Base-by-base conservation (phyloP, 2,329 filamentous ascomycete species). In the Fusarium sp. region DNA sequence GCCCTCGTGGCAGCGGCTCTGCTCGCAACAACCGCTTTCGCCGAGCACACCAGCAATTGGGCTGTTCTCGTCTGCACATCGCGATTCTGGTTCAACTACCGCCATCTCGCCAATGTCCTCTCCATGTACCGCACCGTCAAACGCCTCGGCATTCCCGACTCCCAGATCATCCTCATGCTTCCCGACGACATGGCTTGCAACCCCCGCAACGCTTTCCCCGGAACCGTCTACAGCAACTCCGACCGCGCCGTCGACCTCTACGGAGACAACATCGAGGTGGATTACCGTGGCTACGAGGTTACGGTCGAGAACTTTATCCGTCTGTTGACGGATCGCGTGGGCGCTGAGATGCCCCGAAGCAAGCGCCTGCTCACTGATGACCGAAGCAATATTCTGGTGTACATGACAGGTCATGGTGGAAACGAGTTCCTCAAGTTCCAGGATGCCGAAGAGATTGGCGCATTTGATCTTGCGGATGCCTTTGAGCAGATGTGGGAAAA, bases 401-500 rank as follows among this genome's bases (percentile, higher is more conserved):
- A 99, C 81, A 99, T 99, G 95, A 99, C 95, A 1, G 95, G 95
- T 1, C 95, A 99, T 72, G 95, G 95, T 29, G 95, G 95, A 15
- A 97, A 98, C 75, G 93, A 97, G 78, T 99, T 99, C 71, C 79
- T 99, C 57, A 99, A 99, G 76, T 99, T 99, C 73, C 95, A 99
- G 77, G 95, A 99, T 70, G 92, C 93, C 7, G 95, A 99, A 76
- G 95, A 99, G 78, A 98, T 99, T 67, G 93, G 92, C 53, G 93
- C 93, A 0, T 97, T 96, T 75, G 95, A 99, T 78, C 81, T 99
- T 54, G 95, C 96, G 6, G 92, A 99, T 77, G 95, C 95, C 0
- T 98, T 99, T 75, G 93, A 96, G 78, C 94, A 99, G 81, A 99
- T 99, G 95, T 97, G 93, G 91, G 95, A 99, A 84, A 99, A 99